Conservation (phyloP, 2,329 filamentous ascomycete genomes). For the Peltaster fructicola region DNA sequence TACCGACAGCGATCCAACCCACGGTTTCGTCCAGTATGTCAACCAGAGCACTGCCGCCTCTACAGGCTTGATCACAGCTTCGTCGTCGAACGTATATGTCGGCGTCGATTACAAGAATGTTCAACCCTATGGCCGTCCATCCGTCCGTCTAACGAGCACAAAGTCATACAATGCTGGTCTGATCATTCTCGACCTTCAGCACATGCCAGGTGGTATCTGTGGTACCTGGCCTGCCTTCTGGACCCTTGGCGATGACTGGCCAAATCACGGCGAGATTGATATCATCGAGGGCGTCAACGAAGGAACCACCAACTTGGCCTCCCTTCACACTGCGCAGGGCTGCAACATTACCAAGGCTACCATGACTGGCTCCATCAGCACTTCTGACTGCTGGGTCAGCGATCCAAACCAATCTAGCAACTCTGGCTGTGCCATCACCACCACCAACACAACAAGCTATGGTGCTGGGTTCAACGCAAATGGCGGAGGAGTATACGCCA, state of each 20-base stretch:
- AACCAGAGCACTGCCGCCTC: conserved; percentile 33
- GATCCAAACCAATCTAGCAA: too few relatives aligned
- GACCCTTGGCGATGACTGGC: conserved; percentile 39
- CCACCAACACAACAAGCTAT: conserved; percentile 8
- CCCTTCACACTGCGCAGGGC: conserved; percentile 9
- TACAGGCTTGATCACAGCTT: conserved; percentile 8
- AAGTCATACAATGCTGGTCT: conserved; percentile 44
- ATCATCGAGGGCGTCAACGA: conserved; percentile 14
- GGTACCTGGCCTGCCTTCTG: conserved; percentile 47
- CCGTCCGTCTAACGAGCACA: conserved; percentile 50
- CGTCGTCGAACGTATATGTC: conserved; percentile 20
- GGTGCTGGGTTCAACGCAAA: conserved; percentile 8
- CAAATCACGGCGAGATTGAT: conserved; percentile 12
- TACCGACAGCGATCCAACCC: conserved; percentile 44
- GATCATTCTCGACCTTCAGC: conserved; percentile 50
- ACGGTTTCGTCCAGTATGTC: conserved; percentile 54
- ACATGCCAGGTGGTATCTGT: conserved; percentile 51
- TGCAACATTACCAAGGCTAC: conserved; percentile 9
- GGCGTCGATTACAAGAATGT: conserved; percentile 45
- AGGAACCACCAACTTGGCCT: conserved; percentile 7
- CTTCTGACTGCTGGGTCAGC: conserved; percentile 15
- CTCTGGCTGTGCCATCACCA: conserved; percentile 15
- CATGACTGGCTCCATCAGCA: conserved; percentile 7
- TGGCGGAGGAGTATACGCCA: conserved; percentile 10
- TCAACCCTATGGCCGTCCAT: too few relatives aligned